These are phyloP conservation scores for Alternaria solani DNA, from an alignment of 2,329 filamentous ascomycete species.

Conservation along the genomic window DNA sequence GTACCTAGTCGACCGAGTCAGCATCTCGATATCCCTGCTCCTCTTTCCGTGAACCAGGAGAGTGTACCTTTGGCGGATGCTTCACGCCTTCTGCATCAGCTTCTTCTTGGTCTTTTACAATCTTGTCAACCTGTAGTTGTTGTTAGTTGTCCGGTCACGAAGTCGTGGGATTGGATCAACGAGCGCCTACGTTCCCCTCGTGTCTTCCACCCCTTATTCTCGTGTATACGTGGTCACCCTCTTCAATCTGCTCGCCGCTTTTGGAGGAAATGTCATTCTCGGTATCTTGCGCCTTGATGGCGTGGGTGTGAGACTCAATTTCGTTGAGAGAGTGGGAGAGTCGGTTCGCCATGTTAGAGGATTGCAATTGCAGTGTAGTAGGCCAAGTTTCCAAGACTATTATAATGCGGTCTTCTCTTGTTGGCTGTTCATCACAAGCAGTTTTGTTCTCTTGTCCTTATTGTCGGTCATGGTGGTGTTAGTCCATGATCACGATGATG, in stretches of 20 bases:
- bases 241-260: slow-evolving; percentile 49
- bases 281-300: slow-evolving; percentile 1
- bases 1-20: slow-evolving; percentile 34
- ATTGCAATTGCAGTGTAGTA: not conserved
- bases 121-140: slow-evolving; percentile 45
- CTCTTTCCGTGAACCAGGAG: not conserved
- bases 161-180: not conserved
- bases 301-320: slow-evolving; percentile 8
- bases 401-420: not conserved
- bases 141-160: not conserved
- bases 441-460: not conserved
- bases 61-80: slow-evolving; percentile 53
- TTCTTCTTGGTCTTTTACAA: slow-evolving; percentile 49
- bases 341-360: slow-evolving; percentile 7
- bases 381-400: not conserved
- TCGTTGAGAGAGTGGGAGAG: slow-evolving; percentile 11
- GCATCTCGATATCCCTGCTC: not conserved
- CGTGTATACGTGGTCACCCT: slow-evolving; percentile 54
- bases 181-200: slow-evolving; percentile 46
- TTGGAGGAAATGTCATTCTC: slow-evolving; percentile 41
- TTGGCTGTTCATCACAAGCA: not conserved
- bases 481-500: slow-evolving; percentile 5
- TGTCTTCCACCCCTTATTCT: slow-evolving; percentile 52
- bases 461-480: not conserved
- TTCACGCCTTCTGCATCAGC: slow-evolving; percentile 51